A percentile compares a stretch with the other conserved stretches of the same genome.
Conservation (phyloP, 2,329 filamentous ascomycete genomes). For the Aspergillus clavatus region DNA sequence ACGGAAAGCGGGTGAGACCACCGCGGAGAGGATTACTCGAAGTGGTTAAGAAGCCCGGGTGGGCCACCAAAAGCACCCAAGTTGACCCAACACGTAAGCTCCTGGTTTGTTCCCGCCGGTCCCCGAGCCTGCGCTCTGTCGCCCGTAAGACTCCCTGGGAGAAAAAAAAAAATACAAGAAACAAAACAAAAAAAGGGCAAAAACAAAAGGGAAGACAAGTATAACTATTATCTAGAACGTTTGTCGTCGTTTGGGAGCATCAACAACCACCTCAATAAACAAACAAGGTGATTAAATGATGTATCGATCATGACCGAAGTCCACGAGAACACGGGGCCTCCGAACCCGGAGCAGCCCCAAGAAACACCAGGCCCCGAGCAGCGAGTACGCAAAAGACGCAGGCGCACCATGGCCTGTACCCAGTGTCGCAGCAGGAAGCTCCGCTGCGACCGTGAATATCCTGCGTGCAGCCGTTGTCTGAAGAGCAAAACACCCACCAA, state of each 20-base stretch:
- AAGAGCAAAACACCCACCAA: constrained; percentile 33
- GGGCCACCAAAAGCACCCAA: too few species aligned
- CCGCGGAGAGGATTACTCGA: constrained; percentile 9
- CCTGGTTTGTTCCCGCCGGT: background rate
- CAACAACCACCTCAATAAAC: too few species aligned
- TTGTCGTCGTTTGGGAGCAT: background rate
- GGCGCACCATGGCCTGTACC: constrained; percentile 39
- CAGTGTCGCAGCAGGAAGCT: constrained; percentile 41
- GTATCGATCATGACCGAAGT: constrained; percentile 14
- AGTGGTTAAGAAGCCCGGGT: constrained; percentile 10
- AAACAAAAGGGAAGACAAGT: background rate
- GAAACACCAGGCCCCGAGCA: constrained; percentile 15
- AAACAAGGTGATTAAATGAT: background rate
- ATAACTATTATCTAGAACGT: too few species aligned
- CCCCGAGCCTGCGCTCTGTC: background rate
- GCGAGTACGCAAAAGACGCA: constrained; percentile 34
- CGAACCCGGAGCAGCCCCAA: constrained; percentile 4
- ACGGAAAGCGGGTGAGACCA: background rate
- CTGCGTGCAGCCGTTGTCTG: constrained; percentile 36
- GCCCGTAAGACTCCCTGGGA: background rate
- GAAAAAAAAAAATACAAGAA: background rate
- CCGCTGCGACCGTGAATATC: constrained; percentile 41
- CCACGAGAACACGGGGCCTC: constrained; percentile 5
- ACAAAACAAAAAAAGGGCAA: background rate
- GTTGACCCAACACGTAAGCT: constrained; percentile 16